Conservation (phyloP, 352 stramenopile genomes). For the Elongisporangium anandrum region DNA sequence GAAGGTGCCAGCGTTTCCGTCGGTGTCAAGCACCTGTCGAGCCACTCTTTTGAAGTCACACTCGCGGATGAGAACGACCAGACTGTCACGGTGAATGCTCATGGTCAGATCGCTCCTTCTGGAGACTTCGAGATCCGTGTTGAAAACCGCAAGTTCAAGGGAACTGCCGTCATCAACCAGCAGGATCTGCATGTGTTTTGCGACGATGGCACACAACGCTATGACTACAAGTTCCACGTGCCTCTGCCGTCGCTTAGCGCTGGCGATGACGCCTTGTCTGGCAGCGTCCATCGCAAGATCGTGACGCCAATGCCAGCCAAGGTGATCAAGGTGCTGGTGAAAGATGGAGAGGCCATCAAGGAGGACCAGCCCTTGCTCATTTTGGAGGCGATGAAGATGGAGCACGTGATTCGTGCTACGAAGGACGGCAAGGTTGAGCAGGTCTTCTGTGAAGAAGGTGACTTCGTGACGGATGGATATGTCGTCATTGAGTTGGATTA, state of each 20-base stretch:
- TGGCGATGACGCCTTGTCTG: conserved; percentile 18
- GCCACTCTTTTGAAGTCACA: conserved; percentile 36
- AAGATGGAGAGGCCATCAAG: conserved; percentile 83
- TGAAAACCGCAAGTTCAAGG: conserved; percentile 55
- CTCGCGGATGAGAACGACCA: conserved; percentile 17
- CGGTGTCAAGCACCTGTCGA: conserved; percentile 33
- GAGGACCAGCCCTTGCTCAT: conserved; percentile 90
- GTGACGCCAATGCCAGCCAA: conserved; percentile 94
- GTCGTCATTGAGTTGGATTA: conserved; percentile 70
- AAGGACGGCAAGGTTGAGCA: conserved; percentile 68
- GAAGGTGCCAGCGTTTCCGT: conserved; percentile 34
- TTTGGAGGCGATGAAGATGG: conserved; percentile 99
- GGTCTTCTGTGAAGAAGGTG: conserved; percentile 63
- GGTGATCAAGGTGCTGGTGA: conserved; percentile 89
- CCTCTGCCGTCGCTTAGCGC: conserved; percentile 45
- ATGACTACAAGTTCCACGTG: conserved; percentile 83
- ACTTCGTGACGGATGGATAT: conserved; percentile 74
- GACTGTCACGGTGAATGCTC: conserved; percentile 19
- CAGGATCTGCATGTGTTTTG: conserved; percentile 75
- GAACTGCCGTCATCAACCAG: conserved; percentile 62
- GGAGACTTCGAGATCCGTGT: conserved; percentile 73
- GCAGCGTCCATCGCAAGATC: conserved; percentile 48
- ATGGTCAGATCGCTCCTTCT: conserved; percentile 23
- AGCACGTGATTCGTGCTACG: conserved; percentile 79
- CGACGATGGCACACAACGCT: conserved; percentile 63